These are phyloP conservation scores for Epichloe sibirici DNA, from an alignment of 2,329 filamentous ascomycete genomes.

Conservation along the genomic window DNA sequence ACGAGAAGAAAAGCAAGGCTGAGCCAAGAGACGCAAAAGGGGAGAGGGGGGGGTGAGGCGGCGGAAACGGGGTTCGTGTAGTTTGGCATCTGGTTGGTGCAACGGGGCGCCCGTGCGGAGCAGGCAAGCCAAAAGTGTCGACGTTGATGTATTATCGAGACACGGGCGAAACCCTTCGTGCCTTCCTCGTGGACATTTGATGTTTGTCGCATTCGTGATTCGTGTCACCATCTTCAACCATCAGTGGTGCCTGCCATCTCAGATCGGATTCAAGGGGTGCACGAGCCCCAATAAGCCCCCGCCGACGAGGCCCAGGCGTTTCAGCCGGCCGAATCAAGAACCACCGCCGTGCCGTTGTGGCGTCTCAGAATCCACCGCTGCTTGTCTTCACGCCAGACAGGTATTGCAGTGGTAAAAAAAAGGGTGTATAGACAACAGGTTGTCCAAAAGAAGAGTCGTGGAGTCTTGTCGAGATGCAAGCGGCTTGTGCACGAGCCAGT, in stretches of 20 bases:
- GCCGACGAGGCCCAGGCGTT: background rate
- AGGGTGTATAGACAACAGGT: too few relatives aligned
- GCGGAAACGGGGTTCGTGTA: background rate
- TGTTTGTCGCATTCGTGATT: background rate
- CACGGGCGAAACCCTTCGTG: slow-evolving; percentile 1
- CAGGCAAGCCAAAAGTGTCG: background rate
- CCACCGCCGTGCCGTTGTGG: background rate
- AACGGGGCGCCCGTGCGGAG: background rate
- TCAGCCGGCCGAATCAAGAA: slow-evolving; percentile 2
- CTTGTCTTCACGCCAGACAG: too few relatives aligned
- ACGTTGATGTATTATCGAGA: background rate
- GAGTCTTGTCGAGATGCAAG: too few relatives aligned
- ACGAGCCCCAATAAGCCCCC: background rate
- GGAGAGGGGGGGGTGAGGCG: background rate
- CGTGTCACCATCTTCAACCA: too few relatives aligned
- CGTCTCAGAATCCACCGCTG: background rate
- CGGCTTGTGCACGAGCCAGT: too few relatives aligned
- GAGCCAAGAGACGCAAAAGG: background rate
- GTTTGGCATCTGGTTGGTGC: background rate
- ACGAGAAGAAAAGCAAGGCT: background rate
- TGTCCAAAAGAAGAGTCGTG: too few relatives aligned
- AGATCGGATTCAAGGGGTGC: background rate
- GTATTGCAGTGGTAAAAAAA: too few relatives aligned
- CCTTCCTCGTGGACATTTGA: background rate
- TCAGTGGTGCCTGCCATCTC: background rate